Evolutionary conservation across 768 basidiomycete genomes (phyloP).

Genomic region (Fibroporia radiculosa): DNA sequence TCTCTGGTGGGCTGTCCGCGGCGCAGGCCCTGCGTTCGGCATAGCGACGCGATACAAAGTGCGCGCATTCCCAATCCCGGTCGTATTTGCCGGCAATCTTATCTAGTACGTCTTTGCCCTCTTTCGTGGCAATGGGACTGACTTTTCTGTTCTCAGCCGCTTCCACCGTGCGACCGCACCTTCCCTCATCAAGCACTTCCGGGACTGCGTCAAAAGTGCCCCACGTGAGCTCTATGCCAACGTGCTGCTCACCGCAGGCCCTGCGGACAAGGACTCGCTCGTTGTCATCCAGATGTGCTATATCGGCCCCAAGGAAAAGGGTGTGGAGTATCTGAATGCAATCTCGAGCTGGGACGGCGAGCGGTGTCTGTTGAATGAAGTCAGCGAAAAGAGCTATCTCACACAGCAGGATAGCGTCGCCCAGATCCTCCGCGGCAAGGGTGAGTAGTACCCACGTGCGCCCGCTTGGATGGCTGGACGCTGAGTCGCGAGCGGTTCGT

Average conservation of each 20-base stretch:
- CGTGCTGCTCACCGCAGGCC: conserved; percentile 84
- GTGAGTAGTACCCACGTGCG: conserved; percentile 30
- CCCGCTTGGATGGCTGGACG: not conserved
- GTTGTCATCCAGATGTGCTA: conserved; percentile 92
- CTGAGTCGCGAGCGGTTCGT: not conserved
- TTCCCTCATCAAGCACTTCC: conserved; percentile 84
- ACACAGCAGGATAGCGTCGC: conserved; percentile 90
- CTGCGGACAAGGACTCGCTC: conserved; percentile 74
- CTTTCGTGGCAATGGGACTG: conserved; percentile 5
- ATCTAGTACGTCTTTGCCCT: conserved; percentile 59
- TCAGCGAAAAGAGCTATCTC: conserved; percentile 82
- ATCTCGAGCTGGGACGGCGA: conserved; percentile 89
- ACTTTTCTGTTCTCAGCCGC: conserved; percentile 40
- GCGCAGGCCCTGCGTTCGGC: conserved; percentile 77
- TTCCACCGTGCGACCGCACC: conserved; percentile 85
- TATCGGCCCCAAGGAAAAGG: conserved; percentile 65
- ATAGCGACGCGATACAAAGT: conserved; percentile 87
- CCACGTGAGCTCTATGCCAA: conserved; percentile 87
- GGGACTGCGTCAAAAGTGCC: conserved; percentile 87
- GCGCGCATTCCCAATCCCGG: conserved; percentile 81
- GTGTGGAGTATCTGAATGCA: conserved; percentile 71
- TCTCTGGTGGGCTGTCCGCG: conserved; percentile 83
- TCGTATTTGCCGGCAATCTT: conserved; percentile 88
- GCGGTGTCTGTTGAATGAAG: conserved; percentile 79
- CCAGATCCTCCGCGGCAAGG: conserved; percentile 79